Evolutionary conservation across 345 rosid species (phyloP).

Genomic region (Zanthoxylum bungeanum): DNA sequence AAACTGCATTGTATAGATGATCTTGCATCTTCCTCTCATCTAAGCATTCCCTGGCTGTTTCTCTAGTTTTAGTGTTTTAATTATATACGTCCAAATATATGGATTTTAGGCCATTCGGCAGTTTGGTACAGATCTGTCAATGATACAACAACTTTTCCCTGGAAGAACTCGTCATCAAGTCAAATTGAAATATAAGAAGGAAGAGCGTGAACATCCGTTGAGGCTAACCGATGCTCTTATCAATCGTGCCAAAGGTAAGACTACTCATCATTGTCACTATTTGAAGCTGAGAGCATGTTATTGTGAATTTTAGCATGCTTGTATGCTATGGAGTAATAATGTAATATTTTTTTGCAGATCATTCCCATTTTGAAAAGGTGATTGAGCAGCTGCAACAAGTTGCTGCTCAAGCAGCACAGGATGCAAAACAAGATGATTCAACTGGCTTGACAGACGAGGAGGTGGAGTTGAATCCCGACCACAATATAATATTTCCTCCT

Average conservation of each 20-base stretch:
- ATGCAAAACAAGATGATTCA: constrained; percentile 35
- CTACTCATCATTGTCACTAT: not conserved
- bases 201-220: constrained; percentile 65
- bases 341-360: constrained; percentile 40
- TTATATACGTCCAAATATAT: not conserved
- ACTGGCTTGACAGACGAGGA: constrained; percentile 31
- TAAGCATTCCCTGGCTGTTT: not conserved
- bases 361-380: constrained; percentile 52
- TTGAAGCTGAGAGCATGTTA: not conserved
- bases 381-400: constrained; percentile 53
- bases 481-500: constrained; percentile 30
- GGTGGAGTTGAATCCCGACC: constrained; percentile 31
- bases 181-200: constrained; percentile 70
- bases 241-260: constrained; percentile 53
- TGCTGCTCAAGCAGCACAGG: constrained; percentile 40
- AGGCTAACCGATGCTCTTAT: constrained; percentile 56
- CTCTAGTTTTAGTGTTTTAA: constrained; percentile 2
- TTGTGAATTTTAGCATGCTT: no score
- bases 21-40: not conserved
- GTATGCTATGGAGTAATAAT: not conserved
- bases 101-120: constrained; percentile 57
- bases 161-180: constrained; percentile 64
- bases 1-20: not conserved
- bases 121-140: constrained; percentile 75
- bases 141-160: constrained; percentile 75